Evolutionary conservation across 2,329 filamentous ascomycete species (phyloP), one percentile per base, ranked within the genome.

Genomic region (Exophiala calicioides): DNA sequence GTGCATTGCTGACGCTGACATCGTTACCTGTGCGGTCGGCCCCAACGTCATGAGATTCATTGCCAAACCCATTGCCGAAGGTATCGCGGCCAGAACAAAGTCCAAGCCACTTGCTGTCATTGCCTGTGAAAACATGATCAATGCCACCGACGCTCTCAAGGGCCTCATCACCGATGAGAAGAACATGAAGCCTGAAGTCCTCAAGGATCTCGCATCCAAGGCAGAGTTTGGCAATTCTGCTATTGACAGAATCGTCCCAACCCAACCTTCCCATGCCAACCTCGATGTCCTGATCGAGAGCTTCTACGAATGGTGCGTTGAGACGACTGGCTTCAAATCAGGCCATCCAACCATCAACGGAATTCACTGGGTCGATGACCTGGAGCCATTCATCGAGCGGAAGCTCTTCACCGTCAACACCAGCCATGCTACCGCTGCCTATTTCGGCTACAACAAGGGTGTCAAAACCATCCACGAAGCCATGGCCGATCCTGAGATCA

Each of bases 321-420:
- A 98, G 66, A 75, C 82, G 66, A 85, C 82, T 33, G 91, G 91
- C 2, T 96, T 97, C 70, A 80, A 84, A 55, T 73, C 79, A 53
- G 76, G 78, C 43, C 78, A 81, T 59, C 90, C 90, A 4, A 71
- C 80, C 13, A 91, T 98, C 63, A 71, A 93, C 58, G 91, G 90
- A 50, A 85, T 97, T 66, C 87, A 95, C 74, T 96, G 88, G 82
- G 93, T 97, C 50, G 83, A 89, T 56, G 79, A 97, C 72, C 82
- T 98, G 21, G 80, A 84, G 65, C 93, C 93, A 47, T 98, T 91
- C 75, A 97, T 98, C 63, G 93, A 98, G 82, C 90, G 93, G 70
- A 98, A 98, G 81, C 84, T 98, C 57, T 98, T 90, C 79, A 98
- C 93, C 16, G 91, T 98, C 79, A 98, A 98, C 81, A 98, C 93